Percentiles rank a stretch among this genome's conserved stretches.
phyloP scores from a whole-genome alignment of 192 early-diverging fungal genomes.

The Coemansia umbellata region DNA sequence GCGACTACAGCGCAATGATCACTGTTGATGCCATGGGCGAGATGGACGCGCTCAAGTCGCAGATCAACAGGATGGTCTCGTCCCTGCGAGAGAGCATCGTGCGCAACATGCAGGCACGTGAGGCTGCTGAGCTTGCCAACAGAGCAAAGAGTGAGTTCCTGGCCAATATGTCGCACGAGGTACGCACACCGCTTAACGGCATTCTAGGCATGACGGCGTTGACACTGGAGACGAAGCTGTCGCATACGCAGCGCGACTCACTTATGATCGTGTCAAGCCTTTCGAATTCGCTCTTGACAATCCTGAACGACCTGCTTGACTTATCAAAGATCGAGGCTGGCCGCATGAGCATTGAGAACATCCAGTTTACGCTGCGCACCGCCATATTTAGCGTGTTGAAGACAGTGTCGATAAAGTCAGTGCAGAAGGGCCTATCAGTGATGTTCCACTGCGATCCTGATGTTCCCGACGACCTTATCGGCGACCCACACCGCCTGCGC shows the following conservation, averaged over 20 bases:
- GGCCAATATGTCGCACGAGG: constrained; percentile 80
- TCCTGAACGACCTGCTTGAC: constrained; percentile 85
- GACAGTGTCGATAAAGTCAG: constrained; percentile 67
- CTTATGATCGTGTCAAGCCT: constrained; percentile 72
- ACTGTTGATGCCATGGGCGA: constrained; percentile 78
- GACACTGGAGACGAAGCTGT: constrained; percentile 73
- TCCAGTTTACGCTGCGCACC: constrained; percentile 61
- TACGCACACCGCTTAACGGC: constrained; percentile 81
- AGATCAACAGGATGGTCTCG: constrained; percentile 83
- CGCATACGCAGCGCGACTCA: constrained; percentile 76
- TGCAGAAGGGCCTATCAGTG: constrained; percentile 69
- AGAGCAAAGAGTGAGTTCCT: constrained; percentile 73
- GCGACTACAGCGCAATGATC: constrained; percentile 69
- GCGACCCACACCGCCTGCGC: constrained; percentile 69
- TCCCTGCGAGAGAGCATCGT: constrained; percentile 72
- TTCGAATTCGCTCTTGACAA: constrained; percentile 66
- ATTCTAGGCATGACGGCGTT: constrained; percentile 74
- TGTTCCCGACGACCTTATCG: constrained; percentile 67
- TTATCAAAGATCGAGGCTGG: constrained; percentile 83
- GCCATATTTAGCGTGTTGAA: constrained; percentile 66
- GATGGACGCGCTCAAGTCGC: constrained; percentile 78
- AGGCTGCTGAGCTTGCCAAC: constrained; percentile 77
- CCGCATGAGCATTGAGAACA: constrained; percentile 72
- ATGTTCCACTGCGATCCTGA: constrained; percentile 64
- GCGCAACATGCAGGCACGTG: constrained; percentile 74